Evolutionary conservation across 139 green algal genomes (phyloP).

Genomic region (Chlorella vulgaris): DNA sequence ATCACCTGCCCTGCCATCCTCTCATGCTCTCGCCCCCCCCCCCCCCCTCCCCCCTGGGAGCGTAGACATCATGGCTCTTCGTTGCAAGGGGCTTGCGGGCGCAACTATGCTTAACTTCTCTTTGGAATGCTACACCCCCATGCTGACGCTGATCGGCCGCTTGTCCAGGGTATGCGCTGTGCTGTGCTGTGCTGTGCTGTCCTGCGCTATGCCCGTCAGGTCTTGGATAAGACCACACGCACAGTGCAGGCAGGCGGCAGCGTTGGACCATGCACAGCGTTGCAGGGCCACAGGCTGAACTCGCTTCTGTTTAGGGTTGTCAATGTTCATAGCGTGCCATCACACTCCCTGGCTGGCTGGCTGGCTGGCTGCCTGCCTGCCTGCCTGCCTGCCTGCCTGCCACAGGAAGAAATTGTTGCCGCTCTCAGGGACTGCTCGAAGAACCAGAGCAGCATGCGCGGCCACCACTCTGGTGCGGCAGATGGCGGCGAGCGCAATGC

Average conservation of each 20-base stretch:
- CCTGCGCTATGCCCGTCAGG: no score
- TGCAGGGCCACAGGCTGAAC: background rate
- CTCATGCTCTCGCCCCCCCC: no score
- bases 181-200: no score
- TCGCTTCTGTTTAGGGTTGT: no score
- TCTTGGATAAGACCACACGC: background rate
- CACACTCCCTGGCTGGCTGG: no score
- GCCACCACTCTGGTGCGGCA: no score
- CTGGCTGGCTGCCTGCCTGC: no score
- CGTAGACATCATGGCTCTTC: conserved; percentile 50
- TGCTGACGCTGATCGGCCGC: conserved; percentile 18
- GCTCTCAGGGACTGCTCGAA: conserved; percentile 43
- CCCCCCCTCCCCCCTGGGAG: no score
- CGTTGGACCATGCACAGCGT: background rate
- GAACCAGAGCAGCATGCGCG: conserved; percentile 16
- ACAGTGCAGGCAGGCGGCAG: background rate
- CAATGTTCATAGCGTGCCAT: no score
- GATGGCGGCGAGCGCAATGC: background rate
- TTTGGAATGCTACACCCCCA: background rate
- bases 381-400: background rate
- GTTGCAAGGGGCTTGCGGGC: conserved; percentile 28
- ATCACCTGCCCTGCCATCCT: background rate
- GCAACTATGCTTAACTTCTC: conserved; percentile 41
- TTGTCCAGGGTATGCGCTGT: conserved; percentile 22
- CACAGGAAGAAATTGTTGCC: conserved; percentile 37